Evolutionary conservation across 768 basidiomycete species (phyloP).

Genomic region (Heimioporus sp.): DNA sequence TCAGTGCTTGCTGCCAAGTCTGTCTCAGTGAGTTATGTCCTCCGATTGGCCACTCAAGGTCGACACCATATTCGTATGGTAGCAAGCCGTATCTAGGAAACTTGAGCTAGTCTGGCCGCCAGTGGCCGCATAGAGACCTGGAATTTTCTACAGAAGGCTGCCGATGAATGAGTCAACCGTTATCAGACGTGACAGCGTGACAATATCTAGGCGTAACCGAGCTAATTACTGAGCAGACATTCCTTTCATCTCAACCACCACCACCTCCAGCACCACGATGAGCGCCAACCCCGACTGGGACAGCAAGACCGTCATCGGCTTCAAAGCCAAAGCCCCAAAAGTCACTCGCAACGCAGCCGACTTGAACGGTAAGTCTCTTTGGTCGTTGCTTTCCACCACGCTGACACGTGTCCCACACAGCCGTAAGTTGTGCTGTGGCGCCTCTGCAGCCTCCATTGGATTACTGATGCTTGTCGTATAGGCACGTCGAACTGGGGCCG

Average conservation of each 20-base stretch:
- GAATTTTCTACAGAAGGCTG: no score
- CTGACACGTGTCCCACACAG: conserved; percentile 34
- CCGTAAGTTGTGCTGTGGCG: conserved; percentile 42
- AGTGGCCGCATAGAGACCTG: no score
- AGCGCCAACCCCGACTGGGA: conserved; percentile 69
- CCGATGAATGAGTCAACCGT: neutral
- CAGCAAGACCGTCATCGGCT: conserved; percentile 67
- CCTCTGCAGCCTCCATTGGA: no score
- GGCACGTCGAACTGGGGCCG: conserved; percentile 75
- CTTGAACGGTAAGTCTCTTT: conserved; percentile 43
- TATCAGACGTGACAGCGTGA: neutral
- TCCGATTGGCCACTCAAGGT: no score
- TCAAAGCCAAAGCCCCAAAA: conserved; percentile 59
- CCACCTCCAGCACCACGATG: conserved; percentile 18
- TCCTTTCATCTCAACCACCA: conserved; percentile 14
- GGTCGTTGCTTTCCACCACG: neutral
- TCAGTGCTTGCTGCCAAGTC: no score
- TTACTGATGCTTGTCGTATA: conserved; percentile 27
- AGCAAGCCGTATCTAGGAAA: no score
- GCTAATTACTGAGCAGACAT: neutral
- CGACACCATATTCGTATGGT: no score
- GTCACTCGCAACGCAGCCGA: conserved; percentile 61
- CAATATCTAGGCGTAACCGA: neutral
- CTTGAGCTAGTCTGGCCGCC: no score
- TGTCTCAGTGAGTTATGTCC: no score